These are phyloP conservation scores for Truncatella angustata DNA, from an alignment of 2,329 filamentous ascomycete genomes.

Conservation along the genomic window DNA sequence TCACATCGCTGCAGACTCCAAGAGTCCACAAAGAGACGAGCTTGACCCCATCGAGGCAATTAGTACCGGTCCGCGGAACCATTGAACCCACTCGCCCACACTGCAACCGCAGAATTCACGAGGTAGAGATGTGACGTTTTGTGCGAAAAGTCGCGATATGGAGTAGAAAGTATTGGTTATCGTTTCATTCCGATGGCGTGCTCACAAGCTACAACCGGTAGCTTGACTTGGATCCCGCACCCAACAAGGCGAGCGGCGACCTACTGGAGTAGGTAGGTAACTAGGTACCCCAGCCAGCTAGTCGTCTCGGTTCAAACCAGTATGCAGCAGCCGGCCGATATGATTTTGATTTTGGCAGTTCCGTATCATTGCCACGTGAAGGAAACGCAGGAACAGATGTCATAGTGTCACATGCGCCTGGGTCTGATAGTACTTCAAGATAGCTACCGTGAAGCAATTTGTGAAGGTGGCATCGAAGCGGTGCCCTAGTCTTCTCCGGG, in stretches of 20 bases:
- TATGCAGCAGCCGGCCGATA: background rate
- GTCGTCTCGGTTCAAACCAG: background rate
- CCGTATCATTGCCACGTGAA: slow-evolving; percentile 4
- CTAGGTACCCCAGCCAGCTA: slow-evolving; percentile 5
- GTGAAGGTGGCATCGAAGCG: background rate
- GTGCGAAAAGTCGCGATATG: slow-evolving; percentile 3
- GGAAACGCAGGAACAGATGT: slow-evolving; percentile 2
- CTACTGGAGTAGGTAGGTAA: slow-evolving; percentile 10
- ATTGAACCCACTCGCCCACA: background rate
- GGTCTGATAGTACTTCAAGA: background rate
- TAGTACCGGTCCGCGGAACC: slow-evolving; percentile 2
- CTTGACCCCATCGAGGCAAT: slow-evolving; percentile 7
- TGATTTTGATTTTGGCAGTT: slow-evolving; percentile 7
- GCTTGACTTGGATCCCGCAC: slow-evolving; percentile 4
- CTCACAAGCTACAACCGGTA: slow-evolving; percentile 20
- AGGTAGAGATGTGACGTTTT: slow-evolving; percentile 7
- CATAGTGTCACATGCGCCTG: slow-evolving; percentile 4
- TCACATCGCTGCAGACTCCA: background rate
- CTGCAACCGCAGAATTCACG: background rate
- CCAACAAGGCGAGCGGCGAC: background rate
- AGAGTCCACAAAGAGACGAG: background rate
- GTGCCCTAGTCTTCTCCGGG: background rate
- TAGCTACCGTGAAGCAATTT: background rate
- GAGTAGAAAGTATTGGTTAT: slow-evolving; percentile 16
- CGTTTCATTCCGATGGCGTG: slow-evolving; percentile 31